These are phyloP conservation scores for Fragaria vesca DNA, from an alignment of 306 rosid species.

Conservation along the genomic window DNA sequence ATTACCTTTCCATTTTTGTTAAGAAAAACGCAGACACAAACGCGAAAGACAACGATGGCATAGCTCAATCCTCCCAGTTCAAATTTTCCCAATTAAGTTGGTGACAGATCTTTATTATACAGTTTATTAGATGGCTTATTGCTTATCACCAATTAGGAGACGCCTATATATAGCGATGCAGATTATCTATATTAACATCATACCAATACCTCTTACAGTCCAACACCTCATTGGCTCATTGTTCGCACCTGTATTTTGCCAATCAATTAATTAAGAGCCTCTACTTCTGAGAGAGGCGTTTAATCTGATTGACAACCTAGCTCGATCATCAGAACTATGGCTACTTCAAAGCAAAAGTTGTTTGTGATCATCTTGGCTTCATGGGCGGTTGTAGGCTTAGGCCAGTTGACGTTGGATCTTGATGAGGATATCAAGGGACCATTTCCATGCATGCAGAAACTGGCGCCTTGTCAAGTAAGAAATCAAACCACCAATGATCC, in stretches of 20 bases:
- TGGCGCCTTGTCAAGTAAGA: slow-evolving; percentile 45
- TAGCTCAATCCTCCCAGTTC: not conserved
- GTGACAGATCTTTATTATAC: not conserved
- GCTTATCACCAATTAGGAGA: not conserved
- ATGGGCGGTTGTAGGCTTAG: slow-evolving; percentile 6
- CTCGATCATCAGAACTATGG: not conserved
- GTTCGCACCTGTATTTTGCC: not conserved
- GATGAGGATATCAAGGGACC: not conserved
- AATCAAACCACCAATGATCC: too few relatives aligned
- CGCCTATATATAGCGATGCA: not conserved
- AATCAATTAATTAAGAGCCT: not conserved
- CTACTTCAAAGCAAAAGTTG: not conserved
- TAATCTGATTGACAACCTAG: not conserved
- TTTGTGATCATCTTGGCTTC: not conserved
- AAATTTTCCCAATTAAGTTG: not conserved
- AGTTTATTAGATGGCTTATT: not conserved
- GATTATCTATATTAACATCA: not conserved
- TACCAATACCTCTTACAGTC: not conserved
- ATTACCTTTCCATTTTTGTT: too few relatives aligned
- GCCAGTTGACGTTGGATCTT: not conserved
- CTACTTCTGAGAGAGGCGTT: not conserved
- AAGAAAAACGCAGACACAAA: too few relatives aligned
- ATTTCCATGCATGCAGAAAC: slow-evolving; percentile 44
- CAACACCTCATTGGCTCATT: not conserved
- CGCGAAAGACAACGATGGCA: too few relatives aligned